Evolutionary conservation across 495 filamentous ascomycete genomes (phyloP).

Genomic region (Podospora bellae-mahoneyi): DNA sequence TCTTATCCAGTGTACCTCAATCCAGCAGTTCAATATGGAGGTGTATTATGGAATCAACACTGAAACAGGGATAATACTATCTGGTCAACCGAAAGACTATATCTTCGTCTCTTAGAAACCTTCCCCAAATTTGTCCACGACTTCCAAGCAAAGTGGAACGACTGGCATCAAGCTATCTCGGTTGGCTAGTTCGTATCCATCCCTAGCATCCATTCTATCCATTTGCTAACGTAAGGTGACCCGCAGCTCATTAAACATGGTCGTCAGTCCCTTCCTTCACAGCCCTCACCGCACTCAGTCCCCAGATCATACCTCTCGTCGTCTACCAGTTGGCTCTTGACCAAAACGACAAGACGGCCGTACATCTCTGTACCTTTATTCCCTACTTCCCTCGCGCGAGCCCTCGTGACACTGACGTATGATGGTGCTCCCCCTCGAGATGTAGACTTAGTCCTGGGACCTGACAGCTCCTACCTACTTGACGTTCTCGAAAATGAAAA

Average conservation of each 20-base stretch:
- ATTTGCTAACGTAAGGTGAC: not conserved
- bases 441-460: not conserved
- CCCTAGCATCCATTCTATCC: no score
- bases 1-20: not conserved
- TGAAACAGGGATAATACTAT: not conserved
- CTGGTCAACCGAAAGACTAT: not conserved
- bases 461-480: not conserved
- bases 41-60: not conserved
- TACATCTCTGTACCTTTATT: conserved; percentile 16
- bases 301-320: conserved; percentile 18
- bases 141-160: conserved; percentile 4
- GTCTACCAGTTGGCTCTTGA: conserved; percentile 15
- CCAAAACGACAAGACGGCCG: conserved; percentile 8
- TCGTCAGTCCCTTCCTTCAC: conserved; percentile 5
- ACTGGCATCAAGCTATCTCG: not conserved
- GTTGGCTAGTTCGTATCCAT: not conserved
- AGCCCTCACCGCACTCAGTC: conserved; percentile 12
- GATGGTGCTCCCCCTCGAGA: not conserved
- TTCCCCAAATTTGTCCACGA: not conserved
- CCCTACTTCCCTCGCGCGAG: not conserved
- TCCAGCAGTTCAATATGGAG: not conserved
- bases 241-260: not conserved
- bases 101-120: not conserved
- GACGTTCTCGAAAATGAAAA: not conserved
- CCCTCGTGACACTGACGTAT: not conserved